Conservation (phyloP, 192 early-diverging fungal genomes). For the Oehlia diaphana region DNA sequence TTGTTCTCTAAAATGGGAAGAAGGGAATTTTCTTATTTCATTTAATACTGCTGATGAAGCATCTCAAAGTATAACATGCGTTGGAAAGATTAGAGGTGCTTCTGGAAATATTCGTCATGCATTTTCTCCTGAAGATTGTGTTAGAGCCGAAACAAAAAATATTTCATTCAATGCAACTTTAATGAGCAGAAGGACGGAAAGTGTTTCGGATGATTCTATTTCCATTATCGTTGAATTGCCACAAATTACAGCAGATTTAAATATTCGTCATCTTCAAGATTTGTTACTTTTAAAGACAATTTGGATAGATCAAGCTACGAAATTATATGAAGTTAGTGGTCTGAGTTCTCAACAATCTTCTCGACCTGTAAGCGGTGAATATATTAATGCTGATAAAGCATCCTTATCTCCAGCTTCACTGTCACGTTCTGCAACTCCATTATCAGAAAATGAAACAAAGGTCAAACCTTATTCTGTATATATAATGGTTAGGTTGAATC, state of each 20-base stretch:
- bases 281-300: constrained; percentile 65
- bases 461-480: constrained; percentile 49
- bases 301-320: constrained; percentile 62
- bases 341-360: neutral
- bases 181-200: constrained; percentile 48
- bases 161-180: constrained; percentile 63
- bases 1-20: constrained; percentile 65
- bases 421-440: constrained; percentile 6
- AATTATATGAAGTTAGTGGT: constrained; percentile 36
- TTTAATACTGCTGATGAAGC: constrained; percentile 41
- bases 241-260: constrained; percentile 52
- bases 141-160: constrained; percentile 59
- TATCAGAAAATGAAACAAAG: constrained; percentile 31
- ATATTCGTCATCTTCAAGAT: constrained; percentile 74
- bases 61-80: constrained; percentile 50
- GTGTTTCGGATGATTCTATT: constrained; percentile 50
- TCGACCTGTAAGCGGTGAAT: neutral
- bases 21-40: constrained; percentile 64
- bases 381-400: neutral
- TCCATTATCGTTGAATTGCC: constrained; percentile 62
- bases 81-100: constrained; percentile 57
- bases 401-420: constrained; percentile 8
- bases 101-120: constrained; percentile 66
- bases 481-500: constrained; percentile 44
- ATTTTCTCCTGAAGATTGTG: constrained; percentile 75